Percentiles rank a stretch among this genome's conserved stretches.
These are phyloP conservation scores for Rhizopogon rudus DNA, from an alignment of 768 basidiomycete species.

Conservation along the genomic window DNA sequence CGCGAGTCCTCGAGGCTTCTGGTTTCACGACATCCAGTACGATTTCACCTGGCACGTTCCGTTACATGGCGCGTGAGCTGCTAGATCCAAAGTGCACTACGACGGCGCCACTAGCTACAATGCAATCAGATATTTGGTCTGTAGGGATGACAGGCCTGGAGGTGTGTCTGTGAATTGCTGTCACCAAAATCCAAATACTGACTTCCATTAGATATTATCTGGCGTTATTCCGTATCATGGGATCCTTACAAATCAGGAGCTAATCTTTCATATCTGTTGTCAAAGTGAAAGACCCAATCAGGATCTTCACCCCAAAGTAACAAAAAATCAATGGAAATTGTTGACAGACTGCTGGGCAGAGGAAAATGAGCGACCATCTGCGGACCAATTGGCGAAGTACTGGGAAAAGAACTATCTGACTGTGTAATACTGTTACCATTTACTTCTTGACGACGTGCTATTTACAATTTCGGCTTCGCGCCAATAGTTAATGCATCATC, in stretches of 20 bases:
- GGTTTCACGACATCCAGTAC: constrained; percentile 32
- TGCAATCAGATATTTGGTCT: constrained; percentile 31
- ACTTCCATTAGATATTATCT: constrained; percentile 3
- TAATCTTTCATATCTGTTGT: not conserved
- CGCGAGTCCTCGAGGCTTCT: constrained; percentile 28
- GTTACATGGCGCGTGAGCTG: constrained; percentile 38
- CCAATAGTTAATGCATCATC: constrained; percentile 38
- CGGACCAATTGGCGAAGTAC: not conserved
- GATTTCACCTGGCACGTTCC: constrained; percentile 25
- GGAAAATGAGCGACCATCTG: not conserved
- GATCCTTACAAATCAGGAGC: not conserved
- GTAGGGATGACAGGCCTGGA: constrained; percentile 32
- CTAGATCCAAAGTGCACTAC: constrained; percentile 9
- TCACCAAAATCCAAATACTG: not conserved
- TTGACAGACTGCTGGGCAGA: not conserved
- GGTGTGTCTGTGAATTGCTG: constrained; percentile 11
- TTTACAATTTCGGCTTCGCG: constrained; percentile 22
- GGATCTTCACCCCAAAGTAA: not conserved
- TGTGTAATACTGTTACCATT: not conserved
- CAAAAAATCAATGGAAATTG: not conserved
- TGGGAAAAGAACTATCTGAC: not conserved
- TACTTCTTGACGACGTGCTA: not conserved
- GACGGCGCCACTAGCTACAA: constrained; percentile 14
- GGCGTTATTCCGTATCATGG: not conserved
- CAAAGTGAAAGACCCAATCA: not conserved